A percentile compares a stretch with the other conserved stretches of the same genome.
phyloP scores from a whole-genome alignment of 2,329 filamentous ascomycete species.

The Lachnellula suecica region DNA sequence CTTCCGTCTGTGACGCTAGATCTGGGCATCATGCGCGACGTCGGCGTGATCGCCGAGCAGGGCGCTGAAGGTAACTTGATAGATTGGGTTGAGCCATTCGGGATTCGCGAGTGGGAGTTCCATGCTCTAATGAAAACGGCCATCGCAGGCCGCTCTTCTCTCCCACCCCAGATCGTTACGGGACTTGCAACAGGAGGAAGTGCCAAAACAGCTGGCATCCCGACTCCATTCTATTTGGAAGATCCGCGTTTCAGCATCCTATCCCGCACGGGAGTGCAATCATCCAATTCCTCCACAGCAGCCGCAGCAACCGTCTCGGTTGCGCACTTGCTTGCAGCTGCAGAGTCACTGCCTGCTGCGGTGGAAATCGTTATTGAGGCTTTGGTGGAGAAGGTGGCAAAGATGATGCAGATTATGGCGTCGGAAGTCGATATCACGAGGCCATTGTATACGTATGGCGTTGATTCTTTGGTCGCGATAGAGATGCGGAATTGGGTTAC shows the following conservation, averaged over 20 bases:
- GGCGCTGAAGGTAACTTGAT: neutral
- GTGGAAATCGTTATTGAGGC: too few relatives aligned
- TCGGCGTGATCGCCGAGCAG: slow-evolving; percentile 5
- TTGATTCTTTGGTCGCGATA: slow-evolving; percentile 17
- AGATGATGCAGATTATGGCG: slow-evolving; percentile 23
- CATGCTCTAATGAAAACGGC: neutral
- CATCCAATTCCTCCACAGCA: neutral
- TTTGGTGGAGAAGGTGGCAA: slow-evolving; percentile 15
- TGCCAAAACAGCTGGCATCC: slow-evolving; percentile 49
- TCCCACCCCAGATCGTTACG: slow-evolving; percentile 31
- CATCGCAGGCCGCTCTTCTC: neutral
- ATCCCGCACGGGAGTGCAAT: slow-evolving; percentile 15
- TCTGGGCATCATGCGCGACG: slow-evolving; percentile 5
- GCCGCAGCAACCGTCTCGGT: neutral
- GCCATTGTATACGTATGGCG: slow-evolving; percentile 24
- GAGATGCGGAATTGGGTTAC: slow-evolving; percentile 37
- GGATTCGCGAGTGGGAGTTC: slow-evolving; percentile 1
- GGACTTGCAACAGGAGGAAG: slow-evolving; percentile 33
- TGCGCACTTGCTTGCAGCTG: neutral
- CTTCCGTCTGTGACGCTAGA: slow-evolving; percentile 1
- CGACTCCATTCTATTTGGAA: slow-evolving; percentile 54
- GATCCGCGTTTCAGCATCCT: slow-evolving; percentile 49
- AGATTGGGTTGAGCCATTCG: slow-evolving; percentile 2
- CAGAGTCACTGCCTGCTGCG: neutral
- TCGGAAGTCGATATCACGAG: slow-evolving; percentile 25